Base-by-base conservation (phyloP, 129 eudicot species). In the Tagetes erecta region DNA sequence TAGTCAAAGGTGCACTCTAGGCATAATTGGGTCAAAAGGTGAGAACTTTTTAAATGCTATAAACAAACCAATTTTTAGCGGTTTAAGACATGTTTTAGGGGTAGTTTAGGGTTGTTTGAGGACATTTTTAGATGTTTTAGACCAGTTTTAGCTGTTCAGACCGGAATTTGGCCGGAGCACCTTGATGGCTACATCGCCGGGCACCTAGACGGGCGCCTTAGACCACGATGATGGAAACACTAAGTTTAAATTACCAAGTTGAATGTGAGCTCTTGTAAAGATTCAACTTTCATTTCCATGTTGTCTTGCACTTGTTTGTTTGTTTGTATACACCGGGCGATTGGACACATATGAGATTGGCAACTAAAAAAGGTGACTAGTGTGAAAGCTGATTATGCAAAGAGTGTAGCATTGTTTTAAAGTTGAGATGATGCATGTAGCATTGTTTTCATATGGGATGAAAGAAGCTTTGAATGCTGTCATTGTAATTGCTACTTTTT, bases 211-310 rank as follows among this genome's bases (percentile, higher is more conserved):
- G 46, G 7, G 46, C 46, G 46, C 46, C 46, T 42, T 42, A 5
- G 46, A 42, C 46, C 8, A 42, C 1, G 1, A 42, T 42, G 46
- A 6, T 42, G 46, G 46, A 6, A 6, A 42, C 10, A 2, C 9
- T 52, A 60, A 49, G 30, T 64, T 8, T 20, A 38, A 13, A 40
- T 71, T 71, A 37, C 51, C 40, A 60, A 69, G 53, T 78, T 76
- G 56, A 68, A 39, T 70, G 10, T 69, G 64, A 68, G 12, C 12
- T 20, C 36, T 49, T 41, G 7, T 72, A 34, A 55, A 51, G 46
- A 50, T 49, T 70, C 47, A 70, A 70, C 36, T 11, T 51, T 35
- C 35, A 53, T 35, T 30, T 37, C 49, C 50, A 71, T 56, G 0
- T 40, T 39, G 27, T 8, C 65, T 20, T 55, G 38, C n/a, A 37